Base-by-base conservation (phyloP, 345 rosid genomes). In the Melastoma malabathricum region DNA sequence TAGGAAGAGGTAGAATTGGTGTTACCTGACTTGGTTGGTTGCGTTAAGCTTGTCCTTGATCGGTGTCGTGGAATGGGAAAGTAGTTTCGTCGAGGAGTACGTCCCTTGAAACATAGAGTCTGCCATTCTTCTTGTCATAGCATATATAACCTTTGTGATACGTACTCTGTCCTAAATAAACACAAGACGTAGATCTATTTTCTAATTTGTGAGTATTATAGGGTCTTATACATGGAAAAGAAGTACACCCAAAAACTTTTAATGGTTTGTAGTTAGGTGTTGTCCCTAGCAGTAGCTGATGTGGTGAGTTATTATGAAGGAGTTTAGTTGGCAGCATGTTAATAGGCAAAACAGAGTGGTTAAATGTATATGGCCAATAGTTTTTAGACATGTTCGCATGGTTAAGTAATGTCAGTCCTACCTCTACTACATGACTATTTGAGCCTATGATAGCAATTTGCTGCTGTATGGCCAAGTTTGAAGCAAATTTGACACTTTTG, bases 1-100 rank as follows among this genome's bases (percentile, higher is more conserved):
- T n/a, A n/a, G n/a, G n/a, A n/a, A n/a, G n/a, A n/a, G n/a, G n/a
- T n/a, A n/a, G n/a, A n/a, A n/a, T n/a, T n/a, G n/a, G n/a, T n/a
- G n/a, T n/a, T n/a, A n/a, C n/a, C n/a, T n/a, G n/a, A n/a, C n/a
- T n/a, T n/a, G n/a, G n/a, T n/a, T n/a, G n/a, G n/a, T n/a, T n/a
- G n/a, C n/a, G n/a, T n/a, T n/a, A n/a, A n/a, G n/a, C n/a, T n/a
- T n/a, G n/a, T n/a, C n/a, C n/a, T n/a, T n/a, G n/a, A n/a, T n/a
- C n/a, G n/a, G n/a, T n/a, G n/a, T n/a, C n/a, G n/a, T n/a, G n/a
- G n/a, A n/a, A n/a, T n/a, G n/a, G n/a, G n/a, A n/a, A n/a, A n/a
- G n/a, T n/a, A n/a, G n/a, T n/a, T 19, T 52, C 46, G 41, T 52
- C 18, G 38, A 52, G 38, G 10, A 52, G 14, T 22, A 52, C 46